Evolutionary conservation across 1,284 basidiomycete genomes (phyloP).

Genomic region (Pseudozyma thailandica): DNA sequence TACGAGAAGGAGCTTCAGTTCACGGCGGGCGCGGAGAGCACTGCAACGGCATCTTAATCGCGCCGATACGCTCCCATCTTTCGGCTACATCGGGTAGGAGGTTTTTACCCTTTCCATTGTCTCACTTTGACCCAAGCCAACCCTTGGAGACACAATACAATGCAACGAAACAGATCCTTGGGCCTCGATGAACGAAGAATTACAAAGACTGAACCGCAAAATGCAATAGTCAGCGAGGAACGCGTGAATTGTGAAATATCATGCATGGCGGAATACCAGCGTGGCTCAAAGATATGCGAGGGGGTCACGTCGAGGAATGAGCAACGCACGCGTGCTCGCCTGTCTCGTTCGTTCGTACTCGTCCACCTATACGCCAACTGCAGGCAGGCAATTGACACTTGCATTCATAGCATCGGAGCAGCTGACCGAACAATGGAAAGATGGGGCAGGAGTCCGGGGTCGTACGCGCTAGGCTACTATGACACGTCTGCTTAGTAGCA

Average conservation of each 20-base stretch:
- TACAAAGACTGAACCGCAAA: neutral
- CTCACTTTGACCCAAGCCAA: neutral
- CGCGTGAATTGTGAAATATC: constrained; percentile 19
- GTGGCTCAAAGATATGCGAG: constrained; percentile 22
- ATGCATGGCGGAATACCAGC: constrained; percentile 13
- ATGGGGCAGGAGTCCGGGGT: too few relatives aligned
- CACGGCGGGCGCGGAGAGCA: constrained; percentile 7
- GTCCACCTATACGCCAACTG: too few relatives aligned
- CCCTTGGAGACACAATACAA: neutral
- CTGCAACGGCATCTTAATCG: neutral
- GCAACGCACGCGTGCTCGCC: constrained; percentile 6
- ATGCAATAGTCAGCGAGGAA: constrained; percentile 9
- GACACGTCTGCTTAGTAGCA: too few relatives aligned
- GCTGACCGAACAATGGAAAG: too few relatives aligned
- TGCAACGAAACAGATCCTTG: too few relatives aligned
- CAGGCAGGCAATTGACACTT: too few relatives aligned
- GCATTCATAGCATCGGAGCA: too few relatives aligned
- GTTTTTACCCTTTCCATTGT: neutral
- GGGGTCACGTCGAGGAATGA: constrained; percentile 25
- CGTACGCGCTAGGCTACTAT: too few relatives aligned
- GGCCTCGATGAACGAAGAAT: too few relatives aligned
- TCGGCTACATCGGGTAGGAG: neutral
- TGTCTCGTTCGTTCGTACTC: neutral
- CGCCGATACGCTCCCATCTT: neutral
- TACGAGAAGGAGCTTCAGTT: constrained; percentile 33